These are phyloP conservation scores for Albizia julibrissin DNA, from an alignment of 306 rosid species.

Conservation along the genomic window DNA sequence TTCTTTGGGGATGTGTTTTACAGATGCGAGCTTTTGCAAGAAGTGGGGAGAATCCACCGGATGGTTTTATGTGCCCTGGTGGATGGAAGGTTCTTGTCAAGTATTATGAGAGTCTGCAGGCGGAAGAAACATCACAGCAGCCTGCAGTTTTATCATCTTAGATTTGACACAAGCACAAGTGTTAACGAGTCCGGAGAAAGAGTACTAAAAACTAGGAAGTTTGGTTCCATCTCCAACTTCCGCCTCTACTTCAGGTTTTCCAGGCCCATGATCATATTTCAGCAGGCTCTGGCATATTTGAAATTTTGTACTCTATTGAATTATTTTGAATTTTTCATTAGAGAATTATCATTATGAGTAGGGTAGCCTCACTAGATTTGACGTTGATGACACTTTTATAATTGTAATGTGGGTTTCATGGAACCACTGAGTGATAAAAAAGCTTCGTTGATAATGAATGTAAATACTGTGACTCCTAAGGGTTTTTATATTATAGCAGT, in stretches of 20 bases:
- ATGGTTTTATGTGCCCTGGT: slow-evolving; percentile 94
- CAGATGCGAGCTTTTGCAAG: slow-evolving; percentile 92
- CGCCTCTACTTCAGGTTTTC: slow-evolving; percentile 43
- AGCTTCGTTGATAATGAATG: background rate
- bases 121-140: slow-evolving; percentile 60
- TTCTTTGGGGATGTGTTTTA: slow-evolving; percentile 22
- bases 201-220: slow-evolving; percentile 13
- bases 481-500: background rate
- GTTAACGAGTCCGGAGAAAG: slow-evolving; percentile 27
- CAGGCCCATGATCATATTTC: slow-evolving; percentile 31
- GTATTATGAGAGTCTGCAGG: slow-evolving; percentile 82
- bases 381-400: slow-evolving; percentile 16
- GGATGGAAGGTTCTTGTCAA: slow-evolving; percentile 94
- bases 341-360: background rate
- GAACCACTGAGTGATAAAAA: background rate
- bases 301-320: slow-evolving; percentile 32
- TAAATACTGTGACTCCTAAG: background rate
- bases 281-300: slow-evolving; percentile 29
- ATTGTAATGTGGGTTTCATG: background rate
- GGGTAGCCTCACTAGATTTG: background rate
- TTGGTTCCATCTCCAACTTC: slow-evolving; percentile 23
- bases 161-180: slow-evolving; percentile 30
- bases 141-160: slow-evolving; percentile 65
- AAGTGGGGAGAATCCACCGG: slow-evolving; percentile 89
- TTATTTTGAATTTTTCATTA: slow-evolving; percentile 6